phyloP scores from a whole-genome alignment of 192 early-diverging fungal species.

The Phycomyces blakesleeanus region DNA sequence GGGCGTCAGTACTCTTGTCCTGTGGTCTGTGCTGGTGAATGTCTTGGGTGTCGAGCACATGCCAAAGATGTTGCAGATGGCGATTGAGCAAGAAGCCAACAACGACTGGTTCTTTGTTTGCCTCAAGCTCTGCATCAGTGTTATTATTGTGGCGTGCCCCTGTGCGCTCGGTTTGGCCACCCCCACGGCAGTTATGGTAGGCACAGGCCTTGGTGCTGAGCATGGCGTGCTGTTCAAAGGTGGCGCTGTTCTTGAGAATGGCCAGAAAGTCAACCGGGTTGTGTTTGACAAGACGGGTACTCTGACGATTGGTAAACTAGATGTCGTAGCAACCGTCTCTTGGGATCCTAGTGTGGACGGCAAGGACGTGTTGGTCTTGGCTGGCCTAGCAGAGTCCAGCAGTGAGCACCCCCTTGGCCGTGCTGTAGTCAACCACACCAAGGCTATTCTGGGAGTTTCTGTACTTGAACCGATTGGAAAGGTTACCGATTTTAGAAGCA shows the following conservation, averaged over 20 bases:
- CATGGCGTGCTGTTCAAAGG: slow-evolving; percentile 97
- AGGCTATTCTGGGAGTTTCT: slow-evolving; percentile 31
- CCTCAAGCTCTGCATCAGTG: slow-evolving; percentile 88
- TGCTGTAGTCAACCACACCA: slow-evolving; percentile 62
- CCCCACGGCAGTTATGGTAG: slow-evolving; percentile 98
- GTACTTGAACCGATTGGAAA: slow-evolving; percentile 37
- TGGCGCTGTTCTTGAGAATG: slow-evolving; percentile 79
- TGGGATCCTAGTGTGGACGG: slow-evolving; percentile 9
- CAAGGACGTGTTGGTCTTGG: slow-evolving; percentile 21
- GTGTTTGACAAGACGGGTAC: slow-evolving; percentile 99
- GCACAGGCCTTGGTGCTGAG: slow-evolving; percentile 93
- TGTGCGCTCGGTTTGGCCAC: slow-evolving; percentile 95
- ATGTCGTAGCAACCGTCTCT: slow-evolving; percentile 50
- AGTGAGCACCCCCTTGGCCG: slow-evolving; percentile 92
- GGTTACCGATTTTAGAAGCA: slow-evolving; percentile 59
- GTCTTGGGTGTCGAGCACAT: slow-evolving; percentile 28
- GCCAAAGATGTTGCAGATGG: slow-evolving; percentile 32
- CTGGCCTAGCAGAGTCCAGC: slow-evolving; percentile 73
- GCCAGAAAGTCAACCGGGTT: slow-evolving; percentile 75
- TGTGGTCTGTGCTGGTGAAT: slow-evolving; percentile 59
- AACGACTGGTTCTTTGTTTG: slow-evolving; percentile 73
- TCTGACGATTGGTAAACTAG: slow-evolving; percentile 71
- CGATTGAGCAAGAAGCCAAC: slow-evolving; percentile 44
- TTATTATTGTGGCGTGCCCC: slow-evolving; percentile 95
- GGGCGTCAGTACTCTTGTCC: slow-evolving; percentile 66